Base-by-base conservation (phyloP, 78 protist species). In the Dictyostelium firmibasis region DNA sequence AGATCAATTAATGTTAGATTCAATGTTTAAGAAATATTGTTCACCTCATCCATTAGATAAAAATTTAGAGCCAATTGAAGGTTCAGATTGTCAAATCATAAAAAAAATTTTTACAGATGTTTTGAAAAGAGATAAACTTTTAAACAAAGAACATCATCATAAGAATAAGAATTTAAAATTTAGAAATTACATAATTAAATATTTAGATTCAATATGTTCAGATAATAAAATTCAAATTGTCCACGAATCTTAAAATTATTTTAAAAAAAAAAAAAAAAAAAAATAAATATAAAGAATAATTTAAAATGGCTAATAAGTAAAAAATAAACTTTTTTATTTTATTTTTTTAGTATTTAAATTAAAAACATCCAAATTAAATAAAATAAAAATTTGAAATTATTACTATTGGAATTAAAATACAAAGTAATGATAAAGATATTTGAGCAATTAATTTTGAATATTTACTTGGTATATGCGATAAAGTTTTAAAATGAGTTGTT, bases 371-470 rank as follows among this genome's bases (percentile, higher is more conserved):
- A n/a, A n/a, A n/a, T 31, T 25, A 72, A 27, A 64, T 38, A 76
- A 81, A 81, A 47, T 81, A 44, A 29, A 81, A 81, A 47, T 47
- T 81, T 50, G 69, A 35, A 27, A 81, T n/a, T 81, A 81, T 81
- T 35, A 38, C 85, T 27, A 81, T 9, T 47, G 69, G 50, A 25
- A 81, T 47, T 41, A 29, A 47, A 81, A 81, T 81, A 14, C 31
- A 20, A 25, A 81, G 57, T 35, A 38, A 47, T 29, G 57, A 1
- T 47, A 38, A 35, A 7, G 72, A 81, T 0, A 81, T n/a, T 43
- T 43, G 60, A 1, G 87, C 72, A 8, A 83, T 60, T 60, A 23
- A 23, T 60, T 35, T 60, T 31, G 87, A 60, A 31, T n/a, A 23
- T 60, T 35, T 83, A 6, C 29, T 62, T 35, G 87, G 36, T 1